Evolutionary conservation across 192 early-diverging fungal genomes (phyloP).

Genomic region (Hyaloraphidium curvatum): DNA sequence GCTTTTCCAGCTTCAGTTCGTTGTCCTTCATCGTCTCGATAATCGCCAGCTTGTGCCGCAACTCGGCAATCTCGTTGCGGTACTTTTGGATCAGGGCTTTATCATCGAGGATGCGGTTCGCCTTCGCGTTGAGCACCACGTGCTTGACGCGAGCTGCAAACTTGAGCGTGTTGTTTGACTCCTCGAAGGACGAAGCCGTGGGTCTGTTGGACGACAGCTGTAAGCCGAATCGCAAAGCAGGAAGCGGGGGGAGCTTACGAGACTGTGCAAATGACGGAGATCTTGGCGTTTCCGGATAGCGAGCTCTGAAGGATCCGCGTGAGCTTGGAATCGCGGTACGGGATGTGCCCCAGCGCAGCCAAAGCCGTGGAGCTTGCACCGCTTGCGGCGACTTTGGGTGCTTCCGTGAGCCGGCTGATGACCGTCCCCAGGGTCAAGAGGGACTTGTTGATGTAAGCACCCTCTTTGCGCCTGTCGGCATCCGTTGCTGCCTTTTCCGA

Average conservation of each 20-base stretch:
- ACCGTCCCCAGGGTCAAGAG: constrained; percentile 81
- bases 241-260: no score
- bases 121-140: constrained; percentile 57
- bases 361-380: neutral
- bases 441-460: constrained; percentile 87
- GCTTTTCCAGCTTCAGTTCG: constrained; percentile 5
- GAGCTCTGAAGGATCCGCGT: constrained; percentile 87
- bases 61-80: constrained; percentile 53
- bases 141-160: constrained; percentile 87
- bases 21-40: constrained; percentile 10
- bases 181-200: constrained; percentile 53
- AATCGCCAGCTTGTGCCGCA: constrained; percentile 33
- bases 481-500: constrained; percentile 81
- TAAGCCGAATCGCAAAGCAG: no score
- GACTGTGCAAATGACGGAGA: constrained; percentile 83
- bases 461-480: constrained; percentile 77
- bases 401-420: constrained; percentile 71
- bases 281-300: constrained; percentile 70
- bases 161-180: constrained; percentile 80
- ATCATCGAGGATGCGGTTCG: constrained; percentile 62
- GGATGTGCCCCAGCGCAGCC: constrained; percentile 45
- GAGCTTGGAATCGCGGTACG: constrained; percentile 91
- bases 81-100: constrained; percentile 73
- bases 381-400: neutral
- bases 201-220: constrained; percentile 36